A percentile compares a stretch with the other conserved stretches of the same genome.
phyloP scores from a whole-genome alignment of 2,329 filamentous ascomycete genomes.

The Hypoxylon sp. region DNA sequence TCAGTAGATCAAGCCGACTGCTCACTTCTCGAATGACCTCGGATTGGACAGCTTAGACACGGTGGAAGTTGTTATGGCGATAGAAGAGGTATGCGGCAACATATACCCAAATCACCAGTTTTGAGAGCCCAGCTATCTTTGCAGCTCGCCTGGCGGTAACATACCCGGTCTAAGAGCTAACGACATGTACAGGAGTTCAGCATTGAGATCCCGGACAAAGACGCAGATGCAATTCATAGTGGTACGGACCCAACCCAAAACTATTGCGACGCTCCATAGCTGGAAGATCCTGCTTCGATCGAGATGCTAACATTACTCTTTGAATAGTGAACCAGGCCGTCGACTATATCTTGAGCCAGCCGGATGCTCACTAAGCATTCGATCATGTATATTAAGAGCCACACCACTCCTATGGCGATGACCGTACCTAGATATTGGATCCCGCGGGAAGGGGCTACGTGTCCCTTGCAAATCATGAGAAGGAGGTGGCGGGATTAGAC shows the following conservation, averaged over 20 bases:
- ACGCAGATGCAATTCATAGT: constrained; percentile 93
- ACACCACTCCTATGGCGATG: constrained; percentile 45
- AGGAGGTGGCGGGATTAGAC: constrained; percentile 26
- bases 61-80: constrained; percentile 99
- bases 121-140: constrained; percentile 23
- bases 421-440: constrained; percentile 37
- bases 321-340: constrained; percentile 88
- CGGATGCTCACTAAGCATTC: constrained; percentile 77
- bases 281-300: background rate
- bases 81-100: constrained; percentile 82
- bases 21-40: constrained; percentile 97
- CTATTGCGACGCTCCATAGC: background rate
- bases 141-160: background rate
- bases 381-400: constrained; percentile 49
- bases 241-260: constrained; percentile 70
- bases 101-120: background rate
- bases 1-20: constrained; percentile 79
- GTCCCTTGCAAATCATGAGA: constrained; percentile 25
- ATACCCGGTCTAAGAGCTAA: constrained; percentile 40
- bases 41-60: constrained; percentile 97
- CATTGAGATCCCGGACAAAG: constrained; percentile 99
- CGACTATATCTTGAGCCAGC: constrained; percentile 92
- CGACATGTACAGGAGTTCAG: constrained; percentile 67
- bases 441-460: constrained; percentile 28
- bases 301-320: constrained; percentile 36